Evolutionary conservation across 345 rosid species (phyloP).

Genomic region (Eucalyptus erythrocorys): DNA sequence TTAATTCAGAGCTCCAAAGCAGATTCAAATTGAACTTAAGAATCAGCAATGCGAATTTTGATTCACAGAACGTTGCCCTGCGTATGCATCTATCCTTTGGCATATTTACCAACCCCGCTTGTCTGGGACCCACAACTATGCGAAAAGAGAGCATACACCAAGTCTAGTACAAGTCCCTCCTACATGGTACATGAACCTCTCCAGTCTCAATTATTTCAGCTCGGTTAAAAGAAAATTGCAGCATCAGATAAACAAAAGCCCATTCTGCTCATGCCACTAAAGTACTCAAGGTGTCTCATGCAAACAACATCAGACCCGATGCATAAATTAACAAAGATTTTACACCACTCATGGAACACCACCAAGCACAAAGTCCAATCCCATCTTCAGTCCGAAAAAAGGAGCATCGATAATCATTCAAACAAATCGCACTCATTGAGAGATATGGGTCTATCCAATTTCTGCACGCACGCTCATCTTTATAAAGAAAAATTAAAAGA

Average conservation of each 20-base stretch:
- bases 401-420: neutral
- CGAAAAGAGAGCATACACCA: neutral
- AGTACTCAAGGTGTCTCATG: neutral
- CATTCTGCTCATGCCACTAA: neutral
- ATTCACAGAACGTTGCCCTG: neutral
- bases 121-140: neutral
- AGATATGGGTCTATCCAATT: neutral
- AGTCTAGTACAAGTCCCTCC: neutral
- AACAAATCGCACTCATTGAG: neutral
- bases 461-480: neutral
- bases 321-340: neutral
- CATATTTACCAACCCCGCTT: neutral
- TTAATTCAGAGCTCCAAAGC: neutral
- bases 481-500: neutral
- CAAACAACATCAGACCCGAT: neutral
- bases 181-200: neutral
- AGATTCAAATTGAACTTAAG: neutral
- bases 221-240: neutral
- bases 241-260: neutral
- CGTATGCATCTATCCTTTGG: neutral
- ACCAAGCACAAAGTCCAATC: neutral
- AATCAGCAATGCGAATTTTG: neutral
- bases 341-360: neutral
- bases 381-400: neutral
- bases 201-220: neutral